Base-by-base conservation (phyloP, 2,329 filamentous ascomycete species). In the Penicillium vulpinum region DNA sequence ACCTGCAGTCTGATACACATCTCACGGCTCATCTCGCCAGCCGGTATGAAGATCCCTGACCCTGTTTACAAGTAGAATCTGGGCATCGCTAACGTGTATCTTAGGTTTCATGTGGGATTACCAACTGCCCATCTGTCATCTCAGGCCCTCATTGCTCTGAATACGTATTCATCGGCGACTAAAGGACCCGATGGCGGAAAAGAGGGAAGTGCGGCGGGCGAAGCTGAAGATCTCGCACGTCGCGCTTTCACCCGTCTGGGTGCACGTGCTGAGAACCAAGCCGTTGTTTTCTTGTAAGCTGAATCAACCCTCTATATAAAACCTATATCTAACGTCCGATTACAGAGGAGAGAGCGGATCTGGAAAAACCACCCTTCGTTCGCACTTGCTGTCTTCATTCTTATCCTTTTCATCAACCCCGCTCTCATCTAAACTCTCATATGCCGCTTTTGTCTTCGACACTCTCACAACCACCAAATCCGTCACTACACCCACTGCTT, bases 391-490 rank as follows among this genome's bases (percentile, higher is more conserved):
- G 44, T 89, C 92, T 24, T 86, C 92, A 1, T 83, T 99, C 51
- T 84, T 99, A 29, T 88, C 88, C 68, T 96, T 92, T 73, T 94
- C 92, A 2, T 92, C 91, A 0, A 97, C 94, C 13, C 94, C 94
- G 0, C 80, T 99, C 3, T 97, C 93, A 2, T 91, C 88, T 64
- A 99, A 97, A 75, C 83, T 97, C 21, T 97, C 93, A 3, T 88
- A 95, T 48, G 93, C 93, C 22, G 89, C 93, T 41, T 99, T 97
- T 73, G 86, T 97, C 58, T 99, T 99, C 73, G 94, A 99, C 72
- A 90, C 91, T 2, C 83, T 99, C 58, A 99, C 94, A 5, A 97
- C 94, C 1, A 99, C 94, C 26, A 99, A 99, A 78, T 96, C 93
- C 2, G 88, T 92, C 33, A 97, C 93, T 1, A 97, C 93, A 0